Evolutionary conservation across 805 yeast genomes (phyloP).

Genomic region (Ascoidea rubescens): DNA sequence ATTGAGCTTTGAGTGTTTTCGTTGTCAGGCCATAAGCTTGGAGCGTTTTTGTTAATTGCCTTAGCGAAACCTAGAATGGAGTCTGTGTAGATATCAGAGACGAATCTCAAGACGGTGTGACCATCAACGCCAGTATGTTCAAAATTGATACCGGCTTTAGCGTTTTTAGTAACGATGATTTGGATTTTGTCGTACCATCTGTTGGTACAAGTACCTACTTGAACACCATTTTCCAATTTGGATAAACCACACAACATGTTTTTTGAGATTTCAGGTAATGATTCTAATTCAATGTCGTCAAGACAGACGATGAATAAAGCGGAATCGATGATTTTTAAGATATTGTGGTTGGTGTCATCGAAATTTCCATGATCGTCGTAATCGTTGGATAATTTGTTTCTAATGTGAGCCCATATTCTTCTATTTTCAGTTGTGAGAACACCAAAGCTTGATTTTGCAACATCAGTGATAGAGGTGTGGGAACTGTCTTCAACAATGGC

Average conservation of each 20-base stretch:
- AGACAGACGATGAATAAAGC: conserved; percentile 75
- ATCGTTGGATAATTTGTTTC: conserved; percentile 34
- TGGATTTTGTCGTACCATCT: conserved; percentile 93
- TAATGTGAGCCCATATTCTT: conserved; percentile 70
- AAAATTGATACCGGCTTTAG: conserved; percentile 85
- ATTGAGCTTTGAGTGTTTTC: conserved; percentile 34
- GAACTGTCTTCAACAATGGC: conserved; percentile 67
- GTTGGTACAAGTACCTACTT: conserved; percentile 87
- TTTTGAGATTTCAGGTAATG: conserved; percentile 53
- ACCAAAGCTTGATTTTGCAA: conserved; percentile 78
- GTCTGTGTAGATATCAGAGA: conserved; percentile 83
- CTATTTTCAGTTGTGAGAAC: conserved; percentile 84
- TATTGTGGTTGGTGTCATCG: conserved; percentile 48
- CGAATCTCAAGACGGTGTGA: conserved; percentile 80
- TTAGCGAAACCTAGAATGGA: conserved; percentile 78
- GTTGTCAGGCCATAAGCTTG: conserved; percentile 14
- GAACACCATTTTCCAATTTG: conserved; percentile 69
- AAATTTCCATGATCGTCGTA: conserved; percentile 15
- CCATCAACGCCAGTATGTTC: conserved; percentile 96
- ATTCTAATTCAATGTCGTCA: conserved; percentile 57
- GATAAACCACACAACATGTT: conserved; percentile 85
- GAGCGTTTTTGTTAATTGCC: conserved; percentile 52
- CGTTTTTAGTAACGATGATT: conserved; percentile 74
- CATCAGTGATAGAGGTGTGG: conserved; percentile 36
- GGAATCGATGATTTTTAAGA: conserved; percentile 61